Evolutionary conservation across 176 grass and related monocot genomes (phyloP).

Genomic region (Elymus sibiricus): DNA sequence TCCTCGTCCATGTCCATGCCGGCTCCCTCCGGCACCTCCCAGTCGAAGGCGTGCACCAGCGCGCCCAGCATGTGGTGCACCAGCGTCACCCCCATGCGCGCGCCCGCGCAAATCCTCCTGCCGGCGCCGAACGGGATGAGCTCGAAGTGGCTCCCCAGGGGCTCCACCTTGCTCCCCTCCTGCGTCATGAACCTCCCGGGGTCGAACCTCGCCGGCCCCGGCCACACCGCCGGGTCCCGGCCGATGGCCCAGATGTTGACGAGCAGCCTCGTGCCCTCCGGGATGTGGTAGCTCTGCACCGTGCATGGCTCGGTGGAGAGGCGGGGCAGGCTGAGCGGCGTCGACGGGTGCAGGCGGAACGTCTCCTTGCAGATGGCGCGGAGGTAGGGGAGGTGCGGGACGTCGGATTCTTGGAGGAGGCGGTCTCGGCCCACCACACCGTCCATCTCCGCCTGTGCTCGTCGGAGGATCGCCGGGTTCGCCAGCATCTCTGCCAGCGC

Average conservation of each 20-base stretch:
- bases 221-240: background rate
- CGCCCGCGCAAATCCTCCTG: background rate
- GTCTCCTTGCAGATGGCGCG: constrained; percentile 5
- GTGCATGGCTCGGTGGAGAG: background rate
- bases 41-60: background rate
- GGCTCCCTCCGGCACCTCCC: background rate
- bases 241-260: constrained; percentile 17
- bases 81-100: background rate
- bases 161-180: background rate
- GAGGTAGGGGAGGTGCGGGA: background rate
- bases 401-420: background rate
- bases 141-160: background rate
- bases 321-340: background rate
- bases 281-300: background rate
- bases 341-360: background rate
- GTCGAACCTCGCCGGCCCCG: background rate
- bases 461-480: background rate
- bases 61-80: background rate
- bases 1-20: background rate
- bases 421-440: background rate
- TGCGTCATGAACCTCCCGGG: background rate
- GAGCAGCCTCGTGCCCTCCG: background rate
- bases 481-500: background rate
- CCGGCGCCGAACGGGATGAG: constrained; percentile 9
- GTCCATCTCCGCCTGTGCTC: background rate